Conservation (phyloP, 805 yeast species). For the Candida schatavii region DNA sequence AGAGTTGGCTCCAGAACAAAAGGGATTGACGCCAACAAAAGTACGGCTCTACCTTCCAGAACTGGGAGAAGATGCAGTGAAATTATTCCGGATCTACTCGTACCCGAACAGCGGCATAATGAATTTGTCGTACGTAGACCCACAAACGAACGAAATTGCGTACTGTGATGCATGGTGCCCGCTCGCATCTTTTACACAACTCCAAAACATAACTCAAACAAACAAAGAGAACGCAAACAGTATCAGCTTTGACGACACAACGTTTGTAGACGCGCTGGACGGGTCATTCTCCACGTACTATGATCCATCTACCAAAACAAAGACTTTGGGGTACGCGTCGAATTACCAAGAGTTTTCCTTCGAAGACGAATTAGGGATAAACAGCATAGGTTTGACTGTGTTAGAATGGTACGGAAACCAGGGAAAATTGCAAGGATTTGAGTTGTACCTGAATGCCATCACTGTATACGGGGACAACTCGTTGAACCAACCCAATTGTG, state of each 20-base stretch:
- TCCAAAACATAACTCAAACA: slow-evolving; percentile 26
- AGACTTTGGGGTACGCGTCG: slow-evolving; percentile 40
- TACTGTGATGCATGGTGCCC: slow-evolving; percentile 93
- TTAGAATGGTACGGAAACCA: slow-evolving; percentile 64
- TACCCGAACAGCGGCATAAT: slow-evolving; percentile 83
- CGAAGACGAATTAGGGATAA: slow-evolving; percentile 61
- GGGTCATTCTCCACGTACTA: slow-evolving; percentile 37
- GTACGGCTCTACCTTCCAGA: slow-evolving; percentile 67
- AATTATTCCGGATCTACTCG: slow-evolving; percentile 69
- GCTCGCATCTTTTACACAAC: slow-evolving; percentile 40
- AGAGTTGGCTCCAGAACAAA: slow-evolving; percentile 48
- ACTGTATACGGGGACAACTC: slow-evolving; percentile 72
- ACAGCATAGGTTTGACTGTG: slow-evolving; percentile 60
- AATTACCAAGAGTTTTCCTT: slow-evolving; percentile 82
- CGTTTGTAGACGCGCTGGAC: slow-evolving; percentile 28
- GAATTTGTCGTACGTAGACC: slow-evolving; percentile 86
- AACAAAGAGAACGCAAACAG: slow-evolving; percentile 23
- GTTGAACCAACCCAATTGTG: slow-evolving; percentile 67
- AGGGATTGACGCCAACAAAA: slow-evolving; percentile 61
- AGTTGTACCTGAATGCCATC: slow-evolving; percentile 60
- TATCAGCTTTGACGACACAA: slow-evolving; percentile 30
- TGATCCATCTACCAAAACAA: slow-evolving; percentile 31
- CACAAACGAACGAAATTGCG: slow-evolving; percentile 51
- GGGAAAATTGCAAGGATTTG: slow-evolving; percentile 71
- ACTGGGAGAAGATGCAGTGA: slow-evolving; percentile 46